Base-by-base conservation (phyloP, 2,329 filamentous ascomycete genomes). In the Claviceps quebecensis region DNA sequence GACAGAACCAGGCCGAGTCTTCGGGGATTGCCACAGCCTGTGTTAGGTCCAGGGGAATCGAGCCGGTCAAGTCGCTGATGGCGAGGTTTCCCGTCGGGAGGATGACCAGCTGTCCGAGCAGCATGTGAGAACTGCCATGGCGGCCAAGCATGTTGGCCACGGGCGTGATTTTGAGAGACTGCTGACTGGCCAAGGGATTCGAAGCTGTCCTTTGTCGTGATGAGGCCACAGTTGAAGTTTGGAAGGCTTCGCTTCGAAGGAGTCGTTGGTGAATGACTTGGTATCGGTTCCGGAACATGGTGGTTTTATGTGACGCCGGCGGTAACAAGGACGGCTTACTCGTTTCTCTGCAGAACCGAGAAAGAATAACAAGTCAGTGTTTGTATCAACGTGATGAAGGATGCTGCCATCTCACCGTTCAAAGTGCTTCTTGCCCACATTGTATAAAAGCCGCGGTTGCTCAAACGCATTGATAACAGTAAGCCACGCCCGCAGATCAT, bases 241-340 rank as follows among this genome's bases (percentile, higher is more conserved):
- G 90, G 60, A 98, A 98, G 19, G 87, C 83, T 66, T 96, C 89
- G 63, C 96, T 96, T 47, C 93, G 84, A 41, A 97, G 77, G 17
- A 97, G 78, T 17, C 93, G 83, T 65, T 97, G 91, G 64, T 96
- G 86, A 48, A 97, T 84, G 51, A 97, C 78, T 60, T 95, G 86
- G 65, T 94, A 97, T 56, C 90, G 80, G 64, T 96, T 90, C 57
- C 89, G 81, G 68, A 96, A 96, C 45, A 93, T 72, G 3, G 81
- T 74, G 1, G 88, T 95, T 66, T 95, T 95, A 61, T 90, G 85
- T 5, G 82, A 79, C 16, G 88, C 81, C 8, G 79, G 72, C 0
- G 94, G 88, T 56, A 98, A 73, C 41, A 91, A 64, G 1, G 84
- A 84, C 14, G 86, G 78, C 56, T 81, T 81, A 13, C 76, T 73